Evolutionary conservation across 2,329 filamentous ascomycete species (phyloP).

Genomic region (Biscogniauxia sp.): DNA sequence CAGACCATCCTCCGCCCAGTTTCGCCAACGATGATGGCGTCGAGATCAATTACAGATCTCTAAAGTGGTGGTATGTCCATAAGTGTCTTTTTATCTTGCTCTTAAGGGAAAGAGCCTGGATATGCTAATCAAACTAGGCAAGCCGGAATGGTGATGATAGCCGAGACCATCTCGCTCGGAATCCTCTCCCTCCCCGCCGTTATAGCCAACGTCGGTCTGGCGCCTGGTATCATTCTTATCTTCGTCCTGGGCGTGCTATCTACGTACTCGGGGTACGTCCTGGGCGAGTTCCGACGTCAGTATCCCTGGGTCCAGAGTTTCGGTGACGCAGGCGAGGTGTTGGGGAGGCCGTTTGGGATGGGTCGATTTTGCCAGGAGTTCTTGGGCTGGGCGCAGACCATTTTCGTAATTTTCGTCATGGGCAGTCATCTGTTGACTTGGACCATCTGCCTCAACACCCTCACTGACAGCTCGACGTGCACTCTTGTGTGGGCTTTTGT

Average conservation of each 20-base stretch:
- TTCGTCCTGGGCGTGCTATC: slow-evolving; percentile 65
- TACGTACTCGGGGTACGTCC: slow-evolving; percentile 55
- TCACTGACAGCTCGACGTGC: slow-evolving; percentile 59
- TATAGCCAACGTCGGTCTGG: slow-evolving; percentile 67
- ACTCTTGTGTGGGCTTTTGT: slow-evolving; percentile 63
- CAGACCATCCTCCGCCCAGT: background rate
- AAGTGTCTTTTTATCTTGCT: background rate
- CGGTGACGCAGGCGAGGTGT: slow-evolving; percentile 61
- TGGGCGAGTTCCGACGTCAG: slow-evolving; percentile 68
- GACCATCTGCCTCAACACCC: slow-evolving; percentile 63
- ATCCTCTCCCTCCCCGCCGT: slow-evolving; percentile 74
- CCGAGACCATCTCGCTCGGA: slow-evolving; percentile 45
- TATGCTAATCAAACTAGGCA: slow-evolving; percentile 33
- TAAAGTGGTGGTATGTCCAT: background rate
- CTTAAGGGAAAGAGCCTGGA: background rate
- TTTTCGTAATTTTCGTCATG: slow-evolving; percentile 68
- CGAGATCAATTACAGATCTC: background rate
- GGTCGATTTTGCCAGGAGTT: slow-evolving; percentile 57
- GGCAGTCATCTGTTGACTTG: slow-evolving; percentile 68
- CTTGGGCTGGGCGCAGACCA: slow-evolving; percentile 55
- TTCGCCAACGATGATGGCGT: background rate
- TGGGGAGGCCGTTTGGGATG: slow-evolving; percentile 44
- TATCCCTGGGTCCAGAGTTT: slow-evolving; percentile 68
- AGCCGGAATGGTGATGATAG: slow-evolving; percentile 43
- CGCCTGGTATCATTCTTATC: slow-evolving; percentile 71